Evolutionary conservation across 2,329 filamentous ascomycete genomes (phyloP).

Genomic region (Pseudogymnoascus sp.): DNA sequence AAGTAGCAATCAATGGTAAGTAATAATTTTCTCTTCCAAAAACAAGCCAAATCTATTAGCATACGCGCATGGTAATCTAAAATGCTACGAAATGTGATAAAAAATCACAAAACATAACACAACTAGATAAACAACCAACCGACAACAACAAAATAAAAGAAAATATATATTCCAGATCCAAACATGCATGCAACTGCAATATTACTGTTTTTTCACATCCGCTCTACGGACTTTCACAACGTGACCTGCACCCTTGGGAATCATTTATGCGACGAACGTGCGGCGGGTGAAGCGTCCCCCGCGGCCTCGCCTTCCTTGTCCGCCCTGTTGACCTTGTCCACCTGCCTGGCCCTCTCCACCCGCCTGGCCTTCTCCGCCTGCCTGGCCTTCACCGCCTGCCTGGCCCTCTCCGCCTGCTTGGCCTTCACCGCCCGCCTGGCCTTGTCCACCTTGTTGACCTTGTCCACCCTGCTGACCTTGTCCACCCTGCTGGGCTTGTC

Average conservation of each 20-base stretch:
- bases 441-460: no score
- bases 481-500: neutral
- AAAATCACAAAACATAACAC: neutral
- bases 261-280: neutral
- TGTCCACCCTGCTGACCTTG: neutral
- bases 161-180: conserved; percentile 2
- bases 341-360: neutral
- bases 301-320: neutral
- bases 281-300: neutral
- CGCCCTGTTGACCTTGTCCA: neutral
- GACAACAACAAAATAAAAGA: neutral
- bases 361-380: neutral
- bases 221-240: neutral
- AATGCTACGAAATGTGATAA: conserved; percentile 1
- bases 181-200: neutral
- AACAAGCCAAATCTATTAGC: conserved; percentile 1
- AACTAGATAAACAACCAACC: neutral
- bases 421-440: neutral
- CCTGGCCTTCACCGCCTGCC: neutral
- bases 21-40: neutral
- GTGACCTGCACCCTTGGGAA: neutral
- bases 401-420: neutral
- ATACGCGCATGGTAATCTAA: neutral
- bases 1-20: neutral
- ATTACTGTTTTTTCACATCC: conserved; percentile 3